These are phyloP conservation scores for Papilionanthe hybrid DNA, from an alignment of 116 monocot species.

Conservation along the genomic window DNA sequence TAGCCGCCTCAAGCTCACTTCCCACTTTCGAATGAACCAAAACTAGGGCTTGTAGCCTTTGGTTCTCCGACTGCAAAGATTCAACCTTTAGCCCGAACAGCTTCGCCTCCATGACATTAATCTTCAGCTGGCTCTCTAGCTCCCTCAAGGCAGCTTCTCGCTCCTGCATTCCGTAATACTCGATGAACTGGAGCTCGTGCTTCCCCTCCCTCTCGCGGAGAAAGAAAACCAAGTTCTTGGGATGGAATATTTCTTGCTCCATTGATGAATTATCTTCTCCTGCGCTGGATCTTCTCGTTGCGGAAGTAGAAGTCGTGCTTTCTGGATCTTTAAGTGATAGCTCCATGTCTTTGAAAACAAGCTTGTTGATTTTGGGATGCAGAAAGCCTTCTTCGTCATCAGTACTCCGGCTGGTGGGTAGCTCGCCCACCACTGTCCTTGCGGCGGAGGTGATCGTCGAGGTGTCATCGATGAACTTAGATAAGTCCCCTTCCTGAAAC, in stretches of 20 bases:
- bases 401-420: conserved; percentile 31
- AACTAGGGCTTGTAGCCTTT: conserved; percentile 23
- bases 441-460: conserved; percentile 26
- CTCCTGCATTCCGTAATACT: conserved; percentile 19
- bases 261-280: conserved; percentile 13
- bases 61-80: conserved; percentile 36
- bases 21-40: conserved; percentile 13
- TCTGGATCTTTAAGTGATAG: conserved; percentile 9
- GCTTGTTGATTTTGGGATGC: conserved; percentile 62
- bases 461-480: conserved; percentile 34
- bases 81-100: conserved; percentile 32
- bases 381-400: conserved; percentile 46
- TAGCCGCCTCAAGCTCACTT: conserved; percentile 15
- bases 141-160: conserved; percentile 19
- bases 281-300: not conserved
- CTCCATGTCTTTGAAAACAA: conserved; percentile 42
- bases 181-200: conserved; percentile 25
- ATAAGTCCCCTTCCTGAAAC: conserved; percentile 37
- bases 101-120: conserved; percentile 27
- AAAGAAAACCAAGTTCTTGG: conserved; percentile 32
- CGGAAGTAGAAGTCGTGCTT: not conserved
- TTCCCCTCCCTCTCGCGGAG: conserved; percentile 37
- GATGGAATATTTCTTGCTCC: conserved; percentile 34
- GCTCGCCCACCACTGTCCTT: conserved; percentile 10
- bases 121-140: conserved; percentile 40